Evolutionary conservation across 73 alveolate species (phyloP).

Genomic region (Stentor roeselii): DNA sequence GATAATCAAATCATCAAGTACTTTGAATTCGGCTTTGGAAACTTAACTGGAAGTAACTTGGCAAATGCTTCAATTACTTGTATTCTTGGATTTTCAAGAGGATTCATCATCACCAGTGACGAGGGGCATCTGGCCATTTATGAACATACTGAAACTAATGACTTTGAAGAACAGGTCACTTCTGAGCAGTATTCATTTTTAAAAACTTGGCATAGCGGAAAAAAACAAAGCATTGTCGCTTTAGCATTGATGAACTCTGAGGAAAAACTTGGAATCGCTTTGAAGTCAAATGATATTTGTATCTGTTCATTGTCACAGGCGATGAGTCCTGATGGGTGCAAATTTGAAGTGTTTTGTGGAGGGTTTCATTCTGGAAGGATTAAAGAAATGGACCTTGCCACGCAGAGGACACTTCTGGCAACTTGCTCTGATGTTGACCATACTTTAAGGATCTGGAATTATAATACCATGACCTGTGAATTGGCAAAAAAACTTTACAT

Average conservation of each 20-base stretch:
- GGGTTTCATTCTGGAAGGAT: constrained; percentile 98
- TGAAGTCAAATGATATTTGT: constrained; percentile 90
- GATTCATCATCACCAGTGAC: constrained; percentile 78
- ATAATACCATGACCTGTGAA: constrained; percentile 80
- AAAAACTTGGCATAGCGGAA: constrained; percentile 54
- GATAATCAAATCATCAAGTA: constrained; percentile 66
- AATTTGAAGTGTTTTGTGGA: constrained; percentile 78
- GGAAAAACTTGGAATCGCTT: constrained; percentile 87
- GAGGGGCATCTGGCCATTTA: constrained; percentile 79
- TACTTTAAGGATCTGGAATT: constrained; percentile 97
- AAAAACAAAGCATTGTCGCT: constrained; percentile 56
- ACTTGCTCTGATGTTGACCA: constrained; percentile 82
- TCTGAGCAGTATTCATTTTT: constrained; percentile 55
- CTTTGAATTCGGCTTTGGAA: constrained; percentile 53
- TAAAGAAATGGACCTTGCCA: constrained; percentile 88
- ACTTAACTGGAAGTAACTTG: neutral
- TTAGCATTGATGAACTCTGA: constrained; percentile 84
- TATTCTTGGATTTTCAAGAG: constrained; percentile 43
- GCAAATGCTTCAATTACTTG: constrained; percentile 54
- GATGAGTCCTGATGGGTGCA: neutral
- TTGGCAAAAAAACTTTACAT: constrained; percentile 70
- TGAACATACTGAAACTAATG: constrained; percentile 77
- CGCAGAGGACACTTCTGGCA: constrained; percentile 93
- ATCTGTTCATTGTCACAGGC: constrained; percentile 21
- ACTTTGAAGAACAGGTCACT: constrained; percentile 40